Evolutionary conservation across 306 rosid genomes (phyloP).

Genomic region (Purshia tridentata): DNA sequence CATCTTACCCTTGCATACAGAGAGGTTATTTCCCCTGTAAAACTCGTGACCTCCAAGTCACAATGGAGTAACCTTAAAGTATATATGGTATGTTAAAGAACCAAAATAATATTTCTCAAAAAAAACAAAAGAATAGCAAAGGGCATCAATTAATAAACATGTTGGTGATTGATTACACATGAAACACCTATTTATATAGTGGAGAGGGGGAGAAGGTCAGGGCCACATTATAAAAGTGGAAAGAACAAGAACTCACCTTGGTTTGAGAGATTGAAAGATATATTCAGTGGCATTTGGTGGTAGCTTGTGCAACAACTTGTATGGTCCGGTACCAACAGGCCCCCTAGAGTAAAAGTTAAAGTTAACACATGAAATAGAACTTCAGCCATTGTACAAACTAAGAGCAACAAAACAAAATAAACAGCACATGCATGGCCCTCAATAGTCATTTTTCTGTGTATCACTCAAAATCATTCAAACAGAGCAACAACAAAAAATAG

Average conservation of each 20-base stretch:
- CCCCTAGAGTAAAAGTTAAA: slow-evolving; percentile 33
- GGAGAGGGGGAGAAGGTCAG: not conserved
- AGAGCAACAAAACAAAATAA: slow-evolving; percentile 12
- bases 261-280: slow-evolving; percentile 65
- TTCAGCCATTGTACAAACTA: slow-evolving; percentile 10
- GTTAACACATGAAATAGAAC: not conserved
- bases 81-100: too few species aligned
- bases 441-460: too few species aligned
- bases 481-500: too few species aligned
- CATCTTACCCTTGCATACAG: not conserved
- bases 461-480: not conserved
- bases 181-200: not conserved
- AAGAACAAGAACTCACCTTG: slow-evolving; percentile 47
- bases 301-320: slow-evolving; percentile 48
- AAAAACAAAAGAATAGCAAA: not conserved
- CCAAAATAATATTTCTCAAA: too few species aligned
- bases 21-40: too few species aligned
- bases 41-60: too few species aligned
- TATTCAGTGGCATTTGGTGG: slow-evolving; percentile 63
- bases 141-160: not conserved
- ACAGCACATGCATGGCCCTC: not conserved
- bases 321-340: slow-evolving; percentile 38
- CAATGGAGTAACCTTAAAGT: not conserved
- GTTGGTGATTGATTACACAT: not conserved
- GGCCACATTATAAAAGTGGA: not conserved